Conservation (phyloP, 2,329 filamentous ascomycete species). For the Calonectria montana region DNA sequence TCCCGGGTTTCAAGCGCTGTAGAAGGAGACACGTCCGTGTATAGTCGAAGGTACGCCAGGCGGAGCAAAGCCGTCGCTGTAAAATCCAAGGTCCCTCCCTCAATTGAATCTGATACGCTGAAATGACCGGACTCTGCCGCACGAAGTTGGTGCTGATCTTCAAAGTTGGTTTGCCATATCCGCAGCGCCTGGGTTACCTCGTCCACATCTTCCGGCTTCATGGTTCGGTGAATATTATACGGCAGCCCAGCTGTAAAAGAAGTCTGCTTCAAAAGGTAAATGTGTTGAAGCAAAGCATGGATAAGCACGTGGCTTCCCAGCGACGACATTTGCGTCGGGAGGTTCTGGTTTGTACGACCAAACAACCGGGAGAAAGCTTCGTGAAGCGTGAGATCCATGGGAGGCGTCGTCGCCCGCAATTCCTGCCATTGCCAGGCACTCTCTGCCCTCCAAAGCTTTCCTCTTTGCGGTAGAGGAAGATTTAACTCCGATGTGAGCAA, state of each 20-base stretch:
- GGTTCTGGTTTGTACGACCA: conserved; percentile 60
- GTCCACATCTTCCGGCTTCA: conserved; percentile 67
- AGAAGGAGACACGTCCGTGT: conserved; percentile 72
- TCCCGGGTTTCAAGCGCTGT: conserved; percentile 74
- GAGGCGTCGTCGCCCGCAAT: conserved; percentile 61
- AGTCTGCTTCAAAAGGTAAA: conserved; percentile 75
- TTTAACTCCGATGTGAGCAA: conserved; percentile 70
- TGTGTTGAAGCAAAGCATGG: conserved; percentile 77
- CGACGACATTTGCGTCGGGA: conserved; percentile 64
- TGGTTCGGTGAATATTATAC: conserved; percentile 61
- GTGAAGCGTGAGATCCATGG: conserved; percentile 65
- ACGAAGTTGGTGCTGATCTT: conserved; percentile 64
- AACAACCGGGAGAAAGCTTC: conserved; percentile 68
- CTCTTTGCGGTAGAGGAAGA: conserved; percentile 64
- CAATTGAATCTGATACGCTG: conserved; percentile 60
- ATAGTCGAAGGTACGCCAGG: conserved; percentile 72
- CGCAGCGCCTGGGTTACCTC: conserved; percentile 66
- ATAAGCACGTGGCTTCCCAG: conserved; percentile 79
- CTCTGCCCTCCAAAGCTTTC: conserved; percentile 68
- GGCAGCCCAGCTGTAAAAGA: conserved; percentile 61
- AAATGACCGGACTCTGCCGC: conserved; percentile 61
- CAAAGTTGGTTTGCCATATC: conserved; percentile 69
- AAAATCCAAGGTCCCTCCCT: conserved; percentile 72
- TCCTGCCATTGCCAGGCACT: conserved; percentile 71
- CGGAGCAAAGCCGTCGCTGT: conserved; percentile 72